A percentile compares a stretch with the other conserved stretches of the same genome.
Evolutionary conservation across 2,329 filamentous ascomycete genomes (phyloP).

Genomic region (Dactylellina drechsleri): DNA sequence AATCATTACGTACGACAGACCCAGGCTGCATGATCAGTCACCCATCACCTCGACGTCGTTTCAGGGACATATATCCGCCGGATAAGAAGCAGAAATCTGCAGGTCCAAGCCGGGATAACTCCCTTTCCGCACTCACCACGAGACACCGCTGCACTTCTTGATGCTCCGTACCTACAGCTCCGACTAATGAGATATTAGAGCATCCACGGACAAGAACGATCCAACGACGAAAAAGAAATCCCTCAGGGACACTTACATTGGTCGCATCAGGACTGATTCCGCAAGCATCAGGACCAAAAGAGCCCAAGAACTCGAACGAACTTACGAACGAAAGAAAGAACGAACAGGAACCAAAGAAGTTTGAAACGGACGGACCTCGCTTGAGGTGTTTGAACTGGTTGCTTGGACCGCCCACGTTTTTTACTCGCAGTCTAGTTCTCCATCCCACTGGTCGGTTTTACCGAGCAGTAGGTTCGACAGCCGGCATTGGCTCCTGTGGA

Average conservation of each 20-base stretch:
- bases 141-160: slow-evolving; percentile 49
- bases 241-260: slow-evolving; percentile 27
- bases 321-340: slow-evolving; percentile 12
- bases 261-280: neutral
- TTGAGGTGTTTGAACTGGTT: slow-evolving; percentile 11
- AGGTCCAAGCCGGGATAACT: slow-evolving; percentile 55
- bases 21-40: slow-evolving; percentile 52
- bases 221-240: slow-evolving; percentile 35
- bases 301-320: slow-evolving; percentile 7
- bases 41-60: slow-evolving; percentile 44
- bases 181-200: neutral
- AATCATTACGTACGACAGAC: slow-evolving; percentile 41
- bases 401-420: slow-evolving; percentile 11
- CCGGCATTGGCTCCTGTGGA: slow-evolving; percentile 14
- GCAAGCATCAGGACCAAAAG: neutral
- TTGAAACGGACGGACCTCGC: slow-evolving; percentile 16
- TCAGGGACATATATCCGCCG: slow-evolving; percentile 55
- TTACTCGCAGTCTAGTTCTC: neutral
- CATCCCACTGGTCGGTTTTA: slow-evolving; percentile 21
- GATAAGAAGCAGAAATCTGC: slow-evolving; percentile 54
- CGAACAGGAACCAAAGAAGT: no score
- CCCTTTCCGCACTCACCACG: slow-evolving; percentile 50
- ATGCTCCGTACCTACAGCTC: slow-evolving; percentile 3
- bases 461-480: slow-evolving; percentile 26
- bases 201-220: neutral